Evolutionary conservation across 177 flowering plant genomes (phyloP).

Genomic region (Vitis hybrid): DNA sequence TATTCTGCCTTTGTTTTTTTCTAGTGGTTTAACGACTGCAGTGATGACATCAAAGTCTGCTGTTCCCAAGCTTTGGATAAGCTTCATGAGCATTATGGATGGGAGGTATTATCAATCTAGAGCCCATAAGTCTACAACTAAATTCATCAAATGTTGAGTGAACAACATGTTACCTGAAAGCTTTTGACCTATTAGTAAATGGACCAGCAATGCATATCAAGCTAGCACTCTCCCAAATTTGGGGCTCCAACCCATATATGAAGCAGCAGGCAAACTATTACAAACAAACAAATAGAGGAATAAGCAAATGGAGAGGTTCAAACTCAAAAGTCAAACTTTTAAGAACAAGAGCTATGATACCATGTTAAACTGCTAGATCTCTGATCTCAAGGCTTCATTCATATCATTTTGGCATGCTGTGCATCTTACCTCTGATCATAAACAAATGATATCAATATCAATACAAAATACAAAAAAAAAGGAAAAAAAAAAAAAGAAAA

Average conservation of each 20-base stretch:
- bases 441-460: not conserved
- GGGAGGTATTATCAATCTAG: constrained; percentile 55
- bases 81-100: constrained; percentile 54
- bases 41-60: constrained; percentile 58
- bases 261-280: too few species aligned
- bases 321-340: too few species aligned
- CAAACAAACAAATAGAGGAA: too few species aligned
- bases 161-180: not conserved
- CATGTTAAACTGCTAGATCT: too few species aligned
- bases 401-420: not conserved
- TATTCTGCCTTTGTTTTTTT: not conserved
- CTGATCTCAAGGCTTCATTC: too few species aligned
- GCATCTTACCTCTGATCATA: not conserved
- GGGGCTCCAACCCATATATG: too few species aligned
- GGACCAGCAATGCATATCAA: too few species aligned
- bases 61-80: constrained; percentile 59
- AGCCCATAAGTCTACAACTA: not conserved
- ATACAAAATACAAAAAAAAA: not conserved
- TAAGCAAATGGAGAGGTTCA: too few species aligned
- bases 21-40: constrained; percentile 94
- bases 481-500: not conserved
- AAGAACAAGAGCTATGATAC: too few species aligned
- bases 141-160: not conserved
- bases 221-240: too few species aligned
- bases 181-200: too few species aligned